Percentiles rank a stretch among this genome's conserved stretches.
Conservation (phyloP, 345 rosid species). For the Firmiana major region DNA sequence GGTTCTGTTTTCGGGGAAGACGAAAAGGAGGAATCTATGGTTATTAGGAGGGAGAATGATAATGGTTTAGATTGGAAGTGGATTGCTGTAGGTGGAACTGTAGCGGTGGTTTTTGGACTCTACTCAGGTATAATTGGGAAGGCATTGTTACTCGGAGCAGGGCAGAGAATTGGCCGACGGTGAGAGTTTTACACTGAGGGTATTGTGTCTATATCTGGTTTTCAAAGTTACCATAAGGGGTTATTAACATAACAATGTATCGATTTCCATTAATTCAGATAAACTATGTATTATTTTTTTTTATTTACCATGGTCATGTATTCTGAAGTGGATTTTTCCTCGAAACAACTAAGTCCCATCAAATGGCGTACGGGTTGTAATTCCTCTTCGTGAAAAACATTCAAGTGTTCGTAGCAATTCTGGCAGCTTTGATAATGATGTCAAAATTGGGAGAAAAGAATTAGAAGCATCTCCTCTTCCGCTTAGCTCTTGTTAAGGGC, state of each 20-base stretch:
- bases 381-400: no score
- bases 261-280: background rate
- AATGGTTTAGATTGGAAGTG: constrained; percentile 86
- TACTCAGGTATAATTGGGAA: constrained; percentile 67
- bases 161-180: constrained; percentile 69
- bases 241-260: background rate
- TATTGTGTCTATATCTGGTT: background rate
- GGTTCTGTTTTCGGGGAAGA: constrained; percentile 39
- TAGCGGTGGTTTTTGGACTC: constrained; percentile 72
- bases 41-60: constrained; percentile 34
- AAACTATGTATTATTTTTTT: background rate
- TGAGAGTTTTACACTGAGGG: constrained; percentile 31
- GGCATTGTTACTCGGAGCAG: constrained; percentile 76
- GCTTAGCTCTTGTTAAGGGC: background rate
- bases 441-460: background rate
- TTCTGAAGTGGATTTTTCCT: background rate
- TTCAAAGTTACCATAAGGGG: background rate
- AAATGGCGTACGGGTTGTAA: background rate
- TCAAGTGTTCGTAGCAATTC: background rate
- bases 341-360: background rate
- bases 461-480: background rate
- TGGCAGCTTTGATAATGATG: background rate
- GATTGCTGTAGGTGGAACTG: constrained; percentile 73
- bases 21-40: constrained; percentile 22
- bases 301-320: background rate